phyloP scores from a whole-genome alignment of 2,329 filamentous ascomycete species.

The Alternaria consortialis region DNA sequence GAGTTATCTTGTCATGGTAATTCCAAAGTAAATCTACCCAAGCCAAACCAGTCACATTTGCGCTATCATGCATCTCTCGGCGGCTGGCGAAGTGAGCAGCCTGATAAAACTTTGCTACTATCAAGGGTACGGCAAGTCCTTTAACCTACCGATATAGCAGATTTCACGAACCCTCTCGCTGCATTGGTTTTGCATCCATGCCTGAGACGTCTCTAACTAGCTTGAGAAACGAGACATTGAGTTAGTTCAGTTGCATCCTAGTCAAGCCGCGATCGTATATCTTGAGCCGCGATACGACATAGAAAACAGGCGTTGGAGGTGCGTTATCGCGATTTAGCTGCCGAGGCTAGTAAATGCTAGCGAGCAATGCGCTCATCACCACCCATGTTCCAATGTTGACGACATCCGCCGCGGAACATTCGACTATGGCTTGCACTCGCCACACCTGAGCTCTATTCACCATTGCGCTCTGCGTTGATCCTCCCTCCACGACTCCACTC shows the following conservation, averaged over 20 bases:
- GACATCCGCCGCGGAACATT: slow-evolving; percentile 18
- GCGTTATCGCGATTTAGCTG: slow-evolving; percentile 18
- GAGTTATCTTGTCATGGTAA: too few species aligned
- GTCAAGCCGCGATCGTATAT: not conserved
- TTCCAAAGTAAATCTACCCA: too few species aligned
- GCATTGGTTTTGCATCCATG: not conserved
- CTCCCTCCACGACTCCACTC: not conserved
- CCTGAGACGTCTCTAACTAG: not conserved
- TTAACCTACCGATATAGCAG: not conserved
- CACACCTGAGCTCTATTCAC: slow-evolving; percentile 1
- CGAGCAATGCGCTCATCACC: slow-evolving; percentile 27
- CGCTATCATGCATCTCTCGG: too few species aligned
- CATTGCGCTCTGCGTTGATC: not conserved
- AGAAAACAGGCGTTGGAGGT: slow-evolving; percentile 6
- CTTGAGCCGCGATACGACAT: not conserved
- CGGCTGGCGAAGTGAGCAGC: too few species aligned
- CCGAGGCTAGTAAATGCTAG: slow-evolving; percentile 24
- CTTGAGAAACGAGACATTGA: not conserved
- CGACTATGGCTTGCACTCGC: slow-evolving; percentile 1
- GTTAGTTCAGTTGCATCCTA: not conserved
- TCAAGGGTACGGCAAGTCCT: not conserved
- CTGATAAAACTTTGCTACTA: not conserved
- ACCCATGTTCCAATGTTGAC: slow-evolving; percentile 21
- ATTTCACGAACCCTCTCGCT: not conserved
- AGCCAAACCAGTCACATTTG: too few species aligned